Evolutionary conservation across 306 rosid genomes (phyloP), one percentile per base, ranked within the genome.

Genomic region (Erythrophleum fordii): DNA sequence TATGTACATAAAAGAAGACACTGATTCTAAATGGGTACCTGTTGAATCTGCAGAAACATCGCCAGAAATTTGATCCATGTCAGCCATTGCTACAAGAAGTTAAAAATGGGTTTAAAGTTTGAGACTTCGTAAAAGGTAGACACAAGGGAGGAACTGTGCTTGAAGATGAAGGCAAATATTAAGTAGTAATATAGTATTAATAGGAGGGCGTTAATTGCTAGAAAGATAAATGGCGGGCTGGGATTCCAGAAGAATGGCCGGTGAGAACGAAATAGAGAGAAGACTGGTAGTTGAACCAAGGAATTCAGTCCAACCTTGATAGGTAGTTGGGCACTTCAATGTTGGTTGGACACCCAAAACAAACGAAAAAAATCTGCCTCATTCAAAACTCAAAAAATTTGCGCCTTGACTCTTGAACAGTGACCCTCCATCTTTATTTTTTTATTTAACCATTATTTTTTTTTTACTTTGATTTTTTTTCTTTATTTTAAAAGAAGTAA

Each of bases 241-340:
- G 62, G 64, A 53, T 11, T 13, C 18, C 41, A 69, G 79, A 85
- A 83, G 87, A 87, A 72, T 62, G 88, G 81, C 77, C 16, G 87
- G 72, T 82, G 86, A 68, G 80, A 41, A 61, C 22, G 56, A 77
- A 55, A 39, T 79, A 0, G 31, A 28, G 35, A 31, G 83, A 73
- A 84, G 92, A 89, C 76, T 68, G 88, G 92, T 89, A 83, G 92
- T 78, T 89, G 90, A 78, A 53, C 49, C 41, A 17, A 17, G 2
- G 42, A 65, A 46, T 81, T 11, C 9, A 23, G 72, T 80, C 85
- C 76, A 78, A 72, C 87, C 76, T 85, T 85, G 86, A 80, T 78
- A 20, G 92, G 90, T 89, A 28, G 92, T 66, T 89, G 87, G 73
- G 70, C 20, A 26, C 81, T 70, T 3, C 29, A 55, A 51, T 28